A percentile compares a stretch with the other conserved stretches of the same genome.
Evolutionary conservation across 768 basidiomycete species (phyloP).

Genomic region (Serendipita sp.): DNA sequence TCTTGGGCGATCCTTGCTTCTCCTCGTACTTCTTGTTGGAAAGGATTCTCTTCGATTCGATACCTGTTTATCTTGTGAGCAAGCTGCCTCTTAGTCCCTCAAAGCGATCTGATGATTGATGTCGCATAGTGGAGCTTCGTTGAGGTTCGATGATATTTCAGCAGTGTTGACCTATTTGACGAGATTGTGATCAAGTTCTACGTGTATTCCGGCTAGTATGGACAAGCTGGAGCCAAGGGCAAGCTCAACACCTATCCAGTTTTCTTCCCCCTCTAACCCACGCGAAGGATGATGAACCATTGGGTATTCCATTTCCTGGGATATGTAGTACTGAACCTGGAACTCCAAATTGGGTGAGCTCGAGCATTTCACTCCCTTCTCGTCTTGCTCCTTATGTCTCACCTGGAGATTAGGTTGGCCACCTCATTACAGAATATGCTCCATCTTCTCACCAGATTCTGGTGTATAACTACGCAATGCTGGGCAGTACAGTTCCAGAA

Average conservation of each 20-base stretch:
- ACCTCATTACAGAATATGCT: background rate
- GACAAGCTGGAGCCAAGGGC: background rate
- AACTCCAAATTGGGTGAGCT: conserved; percentile 4
- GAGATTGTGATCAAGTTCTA: background rate
- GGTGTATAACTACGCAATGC: conserved; percentile 1
- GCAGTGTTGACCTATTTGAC: background rate
- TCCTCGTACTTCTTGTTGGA: background rate
- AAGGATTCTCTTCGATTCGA: background rate
- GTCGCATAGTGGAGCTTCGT: background rate
- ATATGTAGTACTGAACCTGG: background rate
- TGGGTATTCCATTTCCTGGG: background rate
- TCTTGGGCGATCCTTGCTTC: conserved; percentile 3
- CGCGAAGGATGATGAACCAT: background rate
- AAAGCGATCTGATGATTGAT: background rate
- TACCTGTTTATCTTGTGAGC: conserved; percentile 5
- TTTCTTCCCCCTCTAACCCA: no score
- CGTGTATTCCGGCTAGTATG: background rate
- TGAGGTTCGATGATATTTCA: background rate
- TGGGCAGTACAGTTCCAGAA: background rate
- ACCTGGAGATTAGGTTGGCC: background rate
- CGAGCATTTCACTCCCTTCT: background rate
- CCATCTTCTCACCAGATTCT: background rate
- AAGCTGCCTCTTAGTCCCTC: background rate
- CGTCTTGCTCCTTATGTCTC: background rate
- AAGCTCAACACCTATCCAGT: no score